phyloP scores from a whole-genome alignment of 768 basidiomycete genomes.

The Trametes villosa region DNA sequence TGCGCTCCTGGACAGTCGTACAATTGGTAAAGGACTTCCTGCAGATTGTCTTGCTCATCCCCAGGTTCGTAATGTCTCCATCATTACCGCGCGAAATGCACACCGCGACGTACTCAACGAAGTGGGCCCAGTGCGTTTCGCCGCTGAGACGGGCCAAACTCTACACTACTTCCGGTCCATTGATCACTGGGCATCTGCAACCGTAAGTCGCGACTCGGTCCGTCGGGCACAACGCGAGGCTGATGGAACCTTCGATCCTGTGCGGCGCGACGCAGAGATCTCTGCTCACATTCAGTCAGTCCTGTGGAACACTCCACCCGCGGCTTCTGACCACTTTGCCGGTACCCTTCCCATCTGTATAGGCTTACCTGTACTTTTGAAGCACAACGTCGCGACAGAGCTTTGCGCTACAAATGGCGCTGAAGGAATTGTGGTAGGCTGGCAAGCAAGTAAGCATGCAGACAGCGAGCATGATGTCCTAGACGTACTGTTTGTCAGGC shows the following conservation, averaged over 20 bases:
- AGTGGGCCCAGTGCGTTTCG: slow-evolving; percentile 36
- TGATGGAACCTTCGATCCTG: neutral
- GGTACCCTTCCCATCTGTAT: neutral
- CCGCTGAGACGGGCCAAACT: slow-evolving; percentile 24
- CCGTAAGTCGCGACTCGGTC: neutral
- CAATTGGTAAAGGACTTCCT: too few species aligned
- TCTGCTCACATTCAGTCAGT: neutral
- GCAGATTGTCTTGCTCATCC: neutral
- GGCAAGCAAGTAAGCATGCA: neutral
- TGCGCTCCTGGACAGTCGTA: neutral
- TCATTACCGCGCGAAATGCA: slow-evolving; percentile 39
- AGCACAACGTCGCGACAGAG: slow-evolving; percentile 4
- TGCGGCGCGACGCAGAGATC: neutral
- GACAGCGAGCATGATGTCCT: neutral
- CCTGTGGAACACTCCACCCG: neutral
- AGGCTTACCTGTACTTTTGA: slow-evolving; percentile 1
- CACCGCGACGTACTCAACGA: slow-evolving; percentile 44
- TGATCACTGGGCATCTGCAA: neutral
- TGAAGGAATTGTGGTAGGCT: neutral
- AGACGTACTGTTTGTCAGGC: neutral
- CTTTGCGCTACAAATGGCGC: slow-evolving; percentile 5
- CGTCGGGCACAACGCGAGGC: neutral
- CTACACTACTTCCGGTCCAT: neutral
- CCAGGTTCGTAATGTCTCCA: slow-evolving; percentile 37
- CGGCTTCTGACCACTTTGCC: neutral